Percentiles rank a stretch among this genome's conserved stretches.
These are phyloP conservation scores for Colletotrichum phormii DNA, from an alignment of 2,329 filamentous ascomycete genomes.

Conservation along the genomic window DNA sequence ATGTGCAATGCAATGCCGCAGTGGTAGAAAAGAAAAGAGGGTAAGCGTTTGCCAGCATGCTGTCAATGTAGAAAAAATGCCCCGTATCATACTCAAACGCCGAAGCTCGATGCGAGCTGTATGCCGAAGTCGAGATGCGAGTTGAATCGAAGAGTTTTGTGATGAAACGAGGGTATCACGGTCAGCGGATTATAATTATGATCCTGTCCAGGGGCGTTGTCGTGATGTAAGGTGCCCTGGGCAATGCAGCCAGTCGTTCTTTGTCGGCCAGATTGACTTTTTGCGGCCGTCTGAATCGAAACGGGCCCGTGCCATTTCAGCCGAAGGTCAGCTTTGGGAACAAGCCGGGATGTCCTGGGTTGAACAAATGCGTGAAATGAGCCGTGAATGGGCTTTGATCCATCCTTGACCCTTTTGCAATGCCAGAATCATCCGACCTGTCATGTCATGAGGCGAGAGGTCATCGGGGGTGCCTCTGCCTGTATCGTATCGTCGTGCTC, in stretches of 20 bases:
- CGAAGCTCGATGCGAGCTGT: conserved; percentile 23
- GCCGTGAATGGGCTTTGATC: not conserved
- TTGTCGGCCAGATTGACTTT: conserved; percentile 18
- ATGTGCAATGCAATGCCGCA: conserved; percentile 34
- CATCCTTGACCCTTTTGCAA: conserved; percentile 1
- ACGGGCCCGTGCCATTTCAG: conserved; percentile 16
- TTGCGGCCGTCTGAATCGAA: conserved; percentile 20
- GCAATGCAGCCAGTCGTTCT: not conserved
- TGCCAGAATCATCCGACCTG: conserved; percentile 19
- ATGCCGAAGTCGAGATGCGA: conserved; percentile 21
- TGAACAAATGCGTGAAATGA: conserved; percentile 2
- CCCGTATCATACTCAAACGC: conserved; percentile 23
- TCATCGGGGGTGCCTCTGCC: not conserved
- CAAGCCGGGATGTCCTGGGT: conserved; percentile 12
- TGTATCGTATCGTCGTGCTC: conserved; percentile 33
- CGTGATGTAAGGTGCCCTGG: conserved; percentile 3
- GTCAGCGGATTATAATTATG: conserved; percentile 35
- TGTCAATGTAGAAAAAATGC: not conserved
- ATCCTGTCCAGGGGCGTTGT: conserved; percentile 25
- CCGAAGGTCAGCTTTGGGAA: conserved; percentile 2
- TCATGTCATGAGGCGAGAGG: conserved; percentile 20
- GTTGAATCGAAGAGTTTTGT: conserved; percentile 9
- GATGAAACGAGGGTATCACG: conserved; percentile 28
- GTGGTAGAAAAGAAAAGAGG: not conserved
- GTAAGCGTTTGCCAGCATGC: conserved; percentile 32